Conservation (phyloP, 148 eudicot genomes). For the Limonium bicolor region DNA sequence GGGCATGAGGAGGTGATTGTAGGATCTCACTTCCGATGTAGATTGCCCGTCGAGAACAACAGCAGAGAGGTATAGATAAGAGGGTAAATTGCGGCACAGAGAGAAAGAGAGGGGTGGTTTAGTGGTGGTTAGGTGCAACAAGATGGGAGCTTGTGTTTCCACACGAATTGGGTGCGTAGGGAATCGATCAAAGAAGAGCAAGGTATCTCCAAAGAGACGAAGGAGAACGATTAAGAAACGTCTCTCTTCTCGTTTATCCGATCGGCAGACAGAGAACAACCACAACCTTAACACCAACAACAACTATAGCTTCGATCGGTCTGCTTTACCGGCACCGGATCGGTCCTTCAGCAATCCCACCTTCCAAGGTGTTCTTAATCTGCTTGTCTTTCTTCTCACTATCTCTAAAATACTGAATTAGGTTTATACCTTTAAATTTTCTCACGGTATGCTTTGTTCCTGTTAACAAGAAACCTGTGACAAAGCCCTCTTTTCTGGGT, state of each 20-base stretch:
- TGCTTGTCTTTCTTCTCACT: background rate
- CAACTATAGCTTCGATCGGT: background rate
- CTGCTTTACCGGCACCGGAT: slow-evolving; percentile 1
- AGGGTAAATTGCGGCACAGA: too few species aligned
- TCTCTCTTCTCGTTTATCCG: slow-evolving; percentile 1
- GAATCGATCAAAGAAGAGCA: background rate
- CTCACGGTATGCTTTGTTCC: too few species aligned
- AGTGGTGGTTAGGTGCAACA: background rate
- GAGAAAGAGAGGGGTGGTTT: too few species aligned
- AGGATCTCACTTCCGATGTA: too few species aligned
- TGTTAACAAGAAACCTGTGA: too few species aligned
- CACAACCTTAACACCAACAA: background rate
- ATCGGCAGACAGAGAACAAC: too few species aligned
- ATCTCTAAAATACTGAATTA: too few species aligned
- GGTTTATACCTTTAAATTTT: too few species aligned
- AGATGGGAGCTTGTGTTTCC: slow-evolving; percentile 9
- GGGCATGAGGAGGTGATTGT: too few species aligned
- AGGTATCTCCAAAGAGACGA: background rate
- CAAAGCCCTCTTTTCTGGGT: too few species aligned
- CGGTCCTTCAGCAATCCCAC: slow-evolving; percentile 3
- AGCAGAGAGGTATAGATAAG: background rate
- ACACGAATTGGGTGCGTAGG: slow-evolving; percentile 4
- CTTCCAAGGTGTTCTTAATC: slow-evolving; percentile 3
- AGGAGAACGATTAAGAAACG: background rate
- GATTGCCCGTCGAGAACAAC: background rate